These are phyloP conservation scores for Sicyos baderoa DNA, from an alignment of 306 rosid species.

Conservation along the genomic window DNA sequence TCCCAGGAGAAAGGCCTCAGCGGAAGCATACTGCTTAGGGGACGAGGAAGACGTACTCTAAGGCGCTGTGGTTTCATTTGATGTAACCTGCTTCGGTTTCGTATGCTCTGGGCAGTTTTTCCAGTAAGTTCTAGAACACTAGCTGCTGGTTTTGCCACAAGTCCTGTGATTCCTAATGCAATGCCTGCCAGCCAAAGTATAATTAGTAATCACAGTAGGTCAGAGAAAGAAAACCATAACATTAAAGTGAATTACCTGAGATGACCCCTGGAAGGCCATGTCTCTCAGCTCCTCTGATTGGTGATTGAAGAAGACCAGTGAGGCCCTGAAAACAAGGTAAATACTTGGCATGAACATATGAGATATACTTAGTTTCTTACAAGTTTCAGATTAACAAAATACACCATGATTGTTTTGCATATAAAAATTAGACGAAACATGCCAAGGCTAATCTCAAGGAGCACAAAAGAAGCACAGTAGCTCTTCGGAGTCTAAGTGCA, in stretches of 20 bases:
- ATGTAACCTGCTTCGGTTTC: conserved; percentile 77
- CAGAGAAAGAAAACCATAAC: not conserved
- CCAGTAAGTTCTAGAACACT: conserved; percentile 96
- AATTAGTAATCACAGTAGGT: not conserved
- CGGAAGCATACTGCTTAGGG: conserved; percentile 49
- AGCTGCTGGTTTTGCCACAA: conserved; percentile 89
- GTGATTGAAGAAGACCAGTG: conserved; percentile 95
- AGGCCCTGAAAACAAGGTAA: conserved; percentile 52
- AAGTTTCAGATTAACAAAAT: not conserved
- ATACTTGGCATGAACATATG: not conserved
- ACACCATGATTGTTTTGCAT: not conserved
- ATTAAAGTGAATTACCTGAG: conserved; percentile 44
- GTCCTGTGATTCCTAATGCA: conserved; percentile 84
- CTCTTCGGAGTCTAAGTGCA: no score
- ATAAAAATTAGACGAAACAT: not conserved
- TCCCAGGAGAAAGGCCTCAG: conserved; percentile 84
- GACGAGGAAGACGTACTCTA: conserved; percentile 72
- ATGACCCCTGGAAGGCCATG: conserved; percentile 98
- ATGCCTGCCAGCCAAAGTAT: conserved; percentile 45
- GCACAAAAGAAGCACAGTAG: no score
- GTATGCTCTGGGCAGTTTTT: conserved; percentile 79
- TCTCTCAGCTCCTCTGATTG: conserved; percentile 86
- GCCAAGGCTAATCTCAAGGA: no score
- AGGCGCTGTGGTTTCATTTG: conserved; percentile 45
- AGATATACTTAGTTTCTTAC: not conserved